Evolutionary conservation across 169 alveolate genomes (phyloP).

Genomic region (Sarcocystis neurona): DNA sequence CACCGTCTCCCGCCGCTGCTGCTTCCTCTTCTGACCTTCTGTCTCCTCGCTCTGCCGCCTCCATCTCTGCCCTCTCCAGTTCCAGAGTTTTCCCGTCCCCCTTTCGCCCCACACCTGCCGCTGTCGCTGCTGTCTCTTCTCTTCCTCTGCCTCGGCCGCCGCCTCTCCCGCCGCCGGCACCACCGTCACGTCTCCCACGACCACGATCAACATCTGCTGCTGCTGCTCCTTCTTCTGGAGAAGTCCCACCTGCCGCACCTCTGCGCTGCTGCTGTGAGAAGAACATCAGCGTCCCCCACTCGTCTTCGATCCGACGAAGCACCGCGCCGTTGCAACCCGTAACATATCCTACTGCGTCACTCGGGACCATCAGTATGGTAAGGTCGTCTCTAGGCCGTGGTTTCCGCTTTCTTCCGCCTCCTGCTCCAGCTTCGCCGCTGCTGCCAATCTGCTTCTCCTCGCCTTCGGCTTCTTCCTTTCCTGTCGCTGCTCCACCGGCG

Average conservation of each 20-base stretch:
- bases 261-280: slow-evolving; percentile 34
- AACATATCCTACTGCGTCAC: slow-evolving; percentile 50
- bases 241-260: neutral
- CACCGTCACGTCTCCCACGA: neutral
- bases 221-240: neutral
- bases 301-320: slow-evolving; percentile 52
- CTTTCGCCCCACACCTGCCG: neutral
- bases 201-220: neutral
- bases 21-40: neutral
- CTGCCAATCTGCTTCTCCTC: too few species aligned
- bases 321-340: slow-evolving; percentile 48
- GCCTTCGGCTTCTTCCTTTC: too few species aligned
- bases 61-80: neutral
- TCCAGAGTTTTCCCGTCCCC: neutral
- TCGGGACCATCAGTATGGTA: slow-evolving; percentile 52
- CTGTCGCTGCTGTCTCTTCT: neutral
- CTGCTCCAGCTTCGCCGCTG: too few species aligned
- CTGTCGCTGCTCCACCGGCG: too few species aligned
- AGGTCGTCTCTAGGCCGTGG: slow-evolving; percentile 52
- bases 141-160: neutral
- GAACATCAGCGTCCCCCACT: slow-evolving; percentile 57
- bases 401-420: too few species aligned
- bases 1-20: too few species aligned
- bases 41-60: neutral
- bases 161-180: neutral